These are phyloP conservation scores for Candida dendrica DNA, from an alignment of 805 yeast species.

Conservation along the genomic window DNA sequence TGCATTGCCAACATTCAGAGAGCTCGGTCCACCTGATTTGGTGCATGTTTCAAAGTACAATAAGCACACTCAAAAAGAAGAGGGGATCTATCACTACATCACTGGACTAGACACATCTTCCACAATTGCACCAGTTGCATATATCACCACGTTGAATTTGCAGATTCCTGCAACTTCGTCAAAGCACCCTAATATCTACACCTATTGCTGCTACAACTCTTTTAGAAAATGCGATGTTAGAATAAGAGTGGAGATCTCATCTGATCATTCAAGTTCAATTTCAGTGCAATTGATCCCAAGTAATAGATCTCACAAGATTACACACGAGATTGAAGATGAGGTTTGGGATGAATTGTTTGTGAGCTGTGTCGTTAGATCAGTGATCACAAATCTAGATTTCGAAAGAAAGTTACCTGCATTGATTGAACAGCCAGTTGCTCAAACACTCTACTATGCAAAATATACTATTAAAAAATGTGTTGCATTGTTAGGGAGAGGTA, in stretches of 20 bases:
- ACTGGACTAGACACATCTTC: slow-evolving; percentile 42
- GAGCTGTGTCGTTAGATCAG: slow-evolving; percentile 47
- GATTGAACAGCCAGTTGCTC: slow-evolving; percentile 38
- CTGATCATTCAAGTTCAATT: slow-evolving; percentile 26
- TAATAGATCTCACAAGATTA: slow-evolving; percentile 27
- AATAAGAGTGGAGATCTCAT: slow-evolving; percentile 52
- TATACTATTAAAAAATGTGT: slow-evolving; percentile 9
- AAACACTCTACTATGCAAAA: slow-evolving; percentile 7
- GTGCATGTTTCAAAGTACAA: slow-evolving; percentile 38
- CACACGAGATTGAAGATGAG: slow-evolving; percentile 24
- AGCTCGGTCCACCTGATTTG: slow-evolving; percentile 74
- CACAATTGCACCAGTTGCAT: slow-evolving; percentile 38
- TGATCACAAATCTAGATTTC: slow-evolving; percentile 45
- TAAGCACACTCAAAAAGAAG: slow-evolving; percentile 28
- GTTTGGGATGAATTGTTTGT: slow-evolving; percentile 60
- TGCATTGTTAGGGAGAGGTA: slow-evolving; percentile 34
- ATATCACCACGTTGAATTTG: slow-evolving; percentile 31
- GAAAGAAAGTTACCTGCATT: slow-evolving; percentile 53
- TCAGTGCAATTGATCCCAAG: slow-evolving; percentile 24
- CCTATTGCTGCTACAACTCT: slow-evolving; percentile 66
- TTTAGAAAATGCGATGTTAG: slow-evolving; percentile 67
- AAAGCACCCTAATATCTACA: slow-evolving; percentile 26
- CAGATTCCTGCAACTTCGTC: slow-evolving; percentile 12
- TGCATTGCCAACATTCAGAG: slow-evolving; percentile 30
- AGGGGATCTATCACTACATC: slow-evolving; percentile 42